These are phyloP conservation scores for Thyridium curvatum DNA, from an alignment of 2,329 filamentous ascomycete genomes.

Conservation along the genomic window DNA sequence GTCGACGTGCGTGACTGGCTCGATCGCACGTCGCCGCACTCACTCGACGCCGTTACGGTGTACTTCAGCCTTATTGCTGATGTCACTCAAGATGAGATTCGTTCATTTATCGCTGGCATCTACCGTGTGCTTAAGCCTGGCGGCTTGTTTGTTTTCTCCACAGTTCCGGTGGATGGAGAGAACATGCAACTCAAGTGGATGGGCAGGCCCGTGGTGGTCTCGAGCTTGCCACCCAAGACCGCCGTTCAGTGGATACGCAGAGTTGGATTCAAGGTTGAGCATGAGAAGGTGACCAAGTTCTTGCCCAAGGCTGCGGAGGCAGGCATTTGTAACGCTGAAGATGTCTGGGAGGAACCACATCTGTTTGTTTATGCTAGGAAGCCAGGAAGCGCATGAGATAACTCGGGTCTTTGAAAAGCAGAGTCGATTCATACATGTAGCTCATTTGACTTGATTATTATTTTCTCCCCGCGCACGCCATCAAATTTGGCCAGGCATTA, in stretches of 20 bases:
- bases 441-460: too few species aligned
- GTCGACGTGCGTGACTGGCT: conserved; percentile 15
- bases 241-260: conserved; percentile 10
- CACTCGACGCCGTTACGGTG: conserved; percentile 15
- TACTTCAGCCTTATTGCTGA: conserved; percentile 20
- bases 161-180: conserved; percentile 15
- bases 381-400: conserved; percentile 4
- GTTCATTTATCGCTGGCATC: conserved; percentile 13
- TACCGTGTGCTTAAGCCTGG: conserved; percentile 22
- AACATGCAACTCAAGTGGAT: conserved; percentile 15
- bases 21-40: conserved; percentile 2
- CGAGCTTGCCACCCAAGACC: conserved; percentile 14
- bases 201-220: conserved; percentile 16
- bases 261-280: conserved; percentile 12
- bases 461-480: too few species aligned
- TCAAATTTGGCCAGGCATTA: not conserved
- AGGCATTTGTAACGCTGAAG: conserved; percentile 15
- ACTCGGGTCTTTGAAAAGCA: too few species aligned
- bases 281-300: conserved; percentile 10
- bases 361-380: conserved; percentile 19
- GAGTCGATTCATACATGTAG: too few species aligned
- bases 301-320: conserved; percentile 13
- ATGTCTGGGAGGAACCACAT: conserved; percentile 20
- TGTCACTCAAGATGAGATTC: conserved; percentile 17
- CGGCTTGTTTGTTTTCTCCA: conserved; percentile 33